Conservation (phyloP, 164 flowering plant species). For the Macadamia tetraphylla region DNA sequence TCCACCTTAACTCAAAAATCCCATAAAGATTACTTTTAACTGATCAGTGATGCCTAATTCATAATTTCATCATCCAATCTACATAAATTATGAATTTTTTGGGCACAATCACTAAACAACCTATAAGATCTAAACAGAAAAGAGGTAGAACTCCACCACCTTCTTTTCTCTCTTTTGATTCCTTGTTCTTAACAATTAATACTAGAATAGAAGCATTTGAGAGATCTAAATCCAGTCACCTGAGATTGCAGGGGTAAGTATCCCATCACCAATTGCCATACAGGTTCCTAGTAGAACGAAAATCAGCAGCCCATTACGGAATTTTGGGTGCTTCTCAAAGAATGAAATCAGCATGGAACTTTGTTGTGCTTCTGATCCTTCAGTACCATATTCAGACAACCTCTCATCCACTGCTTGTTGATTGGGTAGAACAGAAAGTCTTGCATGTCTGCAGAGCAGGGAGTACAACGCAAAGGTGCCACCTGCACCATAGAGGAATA, state of each 20-base stretch:
- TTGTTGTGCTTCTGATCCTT: conserved; percentile 33
- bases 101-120: not conserved
- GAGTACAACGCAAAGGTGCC: conserved; percentile 84
- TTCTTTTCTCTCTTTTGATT: too few species aligned
- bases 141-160: too few species aligned
- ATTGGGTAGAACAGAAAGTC: conserved; percentile 52
- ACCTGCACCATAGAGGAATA: conserved; percentile 44
- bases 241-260: conserved; percentile 82
- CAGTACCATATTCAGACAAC: conserved; percentile 34
- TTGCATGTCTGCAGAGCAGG: conserved; percentile 66
- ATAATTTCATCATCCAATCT: not conserved
- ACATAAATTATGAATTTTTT: not conserved
- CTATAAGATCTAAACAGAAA: too few species aligned
- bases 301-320: conserved; percentile 36
- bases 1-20: not conserved
- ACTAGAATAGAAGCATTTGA: not conserved
- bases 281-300: conserved; percentile 67
- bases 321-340: conserved; percentile 48
- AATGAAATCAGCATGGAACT: conserved; percentile 40
- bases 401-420: conserved; percentile 50
- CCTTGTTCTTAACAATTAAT: not conserved
- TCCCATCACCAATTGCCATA: conserved; percentile 90
- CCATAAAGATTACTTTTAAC: not conserved
- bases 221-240: conserved; percentile 29
- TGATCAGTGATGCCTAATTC: not conserved